phyloP scores from a whole-genome alignment of 164 flowering plant species.

The Houttuynia cordata region DNA sequence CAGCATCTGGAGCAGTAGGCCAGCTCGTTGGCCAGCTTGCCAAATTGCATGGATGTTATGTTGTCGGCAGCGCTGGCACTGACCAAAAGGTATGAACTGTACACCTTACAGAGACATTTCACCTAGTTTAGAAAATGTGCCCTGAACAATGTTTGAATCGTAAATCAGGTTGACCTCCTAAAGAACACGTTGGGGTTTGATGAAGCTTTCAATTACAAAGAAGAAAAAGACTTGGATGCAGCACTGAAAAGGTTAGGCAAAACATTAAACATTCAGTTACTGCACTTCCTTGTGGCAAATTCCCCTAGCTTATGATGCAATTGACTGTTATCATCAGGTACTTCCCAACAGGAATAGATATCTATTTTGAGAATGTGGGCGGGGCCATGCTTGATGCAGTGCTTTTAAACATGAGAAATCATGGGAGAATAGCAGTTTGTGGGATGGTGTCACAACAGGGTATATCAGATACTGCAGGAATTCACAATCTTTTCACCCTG shows the following conservation, averaged over 20 bases:
- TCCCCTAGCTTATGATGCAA: not conserved
- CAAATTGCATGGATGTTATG: slow-evolving; percentile 68
- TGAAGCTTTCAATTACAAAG: slow-evolving; percentile 57
- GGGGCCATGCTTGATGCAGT: slow-evolving; percentile 59
- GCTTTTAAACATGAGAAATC: slow-evolving; percentile 45
- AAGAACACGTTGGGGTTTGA: slow-evolving; percentile 49
- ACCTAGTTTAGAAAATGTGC: not conserved
- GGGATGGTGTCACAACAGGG: slow-evolving; percentile 45
- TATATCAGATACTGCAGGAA: slow-evolving; percentile 20
- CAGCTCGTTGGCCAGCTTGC: slow-evolving; percentile 82
- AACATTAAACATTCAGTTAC: not conserved
- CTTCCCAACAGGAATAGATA: slow-evolving; percentile 57
- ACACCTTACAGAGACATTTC: not conserved
- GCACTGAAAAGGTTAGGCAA: slow-evolving; percentile 40
- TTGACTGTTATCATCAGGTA: slow-evolving; percentile 20
- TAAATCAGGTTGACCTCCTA: slow-evolving; percentile 36
- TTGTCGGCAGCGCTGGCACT: slow-evolving; percentile 74
- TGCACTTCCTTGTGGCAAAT: not conserved
- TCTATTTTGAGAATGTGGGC: slow-evolving; percentile 69
- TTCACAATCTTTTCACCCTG: slow-evolving; percentile 26
- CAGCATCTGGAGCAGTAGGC: too few relatives aligned
- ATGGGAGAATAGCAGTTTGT: slow-evolving; percentile 50
- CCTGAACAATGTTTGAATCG: too few relatives aligned
- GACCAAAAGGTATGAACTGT: slow-evolving; percentile 46
- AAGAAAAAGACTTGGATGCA: slow-evolving; percentile 35